A percentile compares a stretch with the other conserved stretches of the same genome.
These are phyloP conservation scores for Gossypium sturtianum DNA, from an alignment of 345 rosid genomes.

Conservation along the genomic window DNA sequence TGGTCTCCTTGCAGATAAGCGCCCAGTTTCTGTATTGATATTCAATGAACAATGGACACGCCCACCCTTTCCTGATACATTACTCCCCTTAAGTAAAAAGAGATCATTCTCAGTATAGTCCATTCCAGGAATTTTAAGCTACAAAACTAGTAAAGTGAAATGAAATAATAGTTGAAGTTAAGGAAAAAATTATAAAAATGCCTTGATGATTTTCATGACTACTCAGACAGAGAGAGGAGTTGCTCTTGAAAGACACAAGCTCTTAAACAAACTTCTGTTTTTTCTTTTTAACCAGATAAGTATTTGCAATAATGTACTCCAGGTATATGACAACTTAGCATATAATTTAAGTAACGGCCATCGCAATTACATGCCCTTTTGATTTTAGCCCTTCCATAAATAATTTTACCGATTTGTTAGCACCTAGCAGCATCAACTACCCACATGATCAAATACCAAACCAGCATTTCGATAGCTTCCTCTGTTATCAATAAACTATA, in stretches of 20 bases:
- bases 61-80: conserved; percentile 73
- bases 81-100: conserved; percentile 48
- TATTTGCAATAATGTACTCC: neutral
- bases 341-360: neutral
- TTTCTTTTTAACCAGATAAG: neutral
- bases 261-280: neutral
- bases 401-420: neutral
- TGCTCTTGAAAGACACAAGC: neutral
- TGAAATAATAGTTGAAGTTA: neutral
- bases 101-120: neutral
- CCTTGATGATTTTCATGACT: neutral
- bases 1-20: conserved; percentile 98
- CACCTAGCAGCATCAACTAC: neutral
- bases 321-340: neutral
- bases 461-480: neutral
- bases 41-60: conserved; percentile 94
- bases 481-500: neutral
- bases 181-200: neutral
- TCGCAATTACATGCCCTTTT: neutral
- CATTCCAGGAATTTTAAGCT: neutral
- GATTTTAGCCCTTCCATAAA: neutral
- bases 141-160: neutral
- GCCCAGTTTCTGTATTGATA: conserved; percentile 96
- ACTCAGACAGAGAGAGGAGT: neutral
- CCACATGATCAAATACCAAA: neutral